phyloP scores from a whole-genome alignment of 2,329 filamentous ascomycete genomes.

The Podosphaera fusca region DNA sequence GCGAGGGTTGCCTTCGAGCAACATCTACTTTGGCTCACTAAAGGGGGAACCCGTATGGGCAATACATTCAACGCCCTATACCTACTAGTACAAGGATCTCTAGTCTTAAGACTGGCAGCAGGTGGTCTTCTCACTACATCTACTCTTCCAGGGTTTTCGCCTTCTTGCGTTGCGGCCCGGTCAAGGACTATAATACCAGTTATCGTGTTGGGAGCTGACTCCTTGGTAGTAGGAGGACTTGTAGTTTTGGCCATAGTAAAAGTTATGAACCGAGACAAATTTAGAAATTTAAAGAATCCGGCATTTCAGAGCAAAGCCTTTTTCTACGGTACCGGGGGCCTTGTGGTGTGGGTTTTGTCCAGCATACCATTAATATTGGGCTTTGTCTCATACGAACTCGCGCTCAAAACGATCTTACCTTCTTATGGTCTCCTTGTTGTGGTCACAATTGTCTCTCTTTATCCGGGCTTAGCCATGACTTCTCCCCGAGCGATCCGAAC shows the following conservation, averaged over 20 bases:
- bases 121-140: conserved; percentile 14
- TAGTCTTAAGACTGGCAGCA: conserved; percentile 12
- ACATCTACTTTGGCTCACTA: conserved; percentile 16
- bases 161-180: conserved; percentile 14
- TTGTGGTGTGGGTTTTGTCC: conserved; percentile 14
- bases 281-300: conserved; percentile 4
- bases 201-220: conserved; percentile 13
- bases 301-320: conserved; percentile 11
- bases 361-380: conserved; percentile 17
- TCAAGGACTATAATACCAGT: conserved; percentile 13
- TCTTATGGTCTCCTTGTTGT: conserved; percentile 15
- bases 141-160: conserved; percentile 14
- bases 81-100: conserved; percentile 12
- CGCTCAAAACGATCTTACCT: conserved; percentile 14
- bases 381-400: conserved; percentile 10
- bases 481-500: conserved; percentile 7
- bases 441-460: conserved; percentile 11
- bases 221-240: conserved; percentile 13
- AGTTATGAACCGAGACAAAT: conserved; percentile 8
- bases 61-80: conserved; percentile 11
- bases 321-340: conserved; percentile 10
- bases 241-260: conserved; percentile 9
- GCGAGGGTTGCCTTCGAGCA: conserved; percentile 14
- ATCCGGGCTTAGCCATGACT: conserved; percentile 6
- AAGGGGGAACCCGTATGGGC: conserved; percentile 10